Base-by-base conservation (phyloP, 1,284 basidiomycete species). In the Prillingera fragicola region DNA sequence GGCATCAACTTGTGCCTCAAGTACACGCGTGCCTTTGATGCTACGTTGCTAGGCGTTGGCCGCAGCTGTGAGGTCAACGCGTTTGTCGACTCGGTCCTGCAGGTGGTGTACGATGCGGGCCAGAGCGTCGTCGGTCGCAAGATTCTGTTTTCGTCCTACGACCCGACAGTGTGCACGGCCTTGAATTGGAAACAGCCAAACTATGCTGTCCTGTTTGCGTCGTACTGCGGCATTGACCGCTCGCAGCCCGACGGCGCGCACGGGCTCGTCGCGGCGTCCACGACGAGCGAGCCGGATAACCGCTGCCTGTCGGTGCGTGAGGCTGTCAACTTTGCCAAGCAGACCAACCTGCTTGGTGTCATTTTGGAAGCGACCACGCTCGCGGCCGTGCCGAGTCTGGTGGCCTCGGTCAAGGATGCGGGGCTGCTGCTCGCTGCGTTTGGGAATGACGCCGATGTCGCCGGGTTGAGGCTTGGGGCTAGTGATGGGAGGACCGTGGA, bases 161-260 rank as follows among this genome's bases (percentile, higher is more conserved):
- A 82, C 48, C 87, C 91, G 10, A 84, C 86, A 57, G 79, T 89
- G 3, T 92, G 89, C 43, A 62, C 63, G 23, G 70, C 68, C 38
- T 44, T 98, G 44, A 97, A 98, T 69, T 97, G 95, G 92, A 99
- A 99, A 73, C 95, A 99, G 72, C 95, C 95, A 14, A 98, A 98
- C 69, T 89, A 96, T 75, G 90, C 95, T 41, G 94, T 98, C 23
- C 95, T 98, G 73, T 88, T 97, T 67, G 83, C 84, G 8, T 85
- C 86, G 10, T 81, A 82, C 62, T 95, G 91, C 67, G 89, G 90
- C 33, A 79, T 84, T 47, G 74, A 76, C 27, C 63, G 70, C 7
- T 21, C 41, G 25, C 48, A 52, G 47, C 41, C 52, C 6, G 50
- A 47, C 17, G 41, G 48, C n/a, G 45, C 37, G 10, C 48, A 45